A percentile compares a stretch with the other conserved stretches of the same genome.
Conservation (phyloP, 176 grass and related monocot genomes). For the Oryza glumipatula region DNA sequence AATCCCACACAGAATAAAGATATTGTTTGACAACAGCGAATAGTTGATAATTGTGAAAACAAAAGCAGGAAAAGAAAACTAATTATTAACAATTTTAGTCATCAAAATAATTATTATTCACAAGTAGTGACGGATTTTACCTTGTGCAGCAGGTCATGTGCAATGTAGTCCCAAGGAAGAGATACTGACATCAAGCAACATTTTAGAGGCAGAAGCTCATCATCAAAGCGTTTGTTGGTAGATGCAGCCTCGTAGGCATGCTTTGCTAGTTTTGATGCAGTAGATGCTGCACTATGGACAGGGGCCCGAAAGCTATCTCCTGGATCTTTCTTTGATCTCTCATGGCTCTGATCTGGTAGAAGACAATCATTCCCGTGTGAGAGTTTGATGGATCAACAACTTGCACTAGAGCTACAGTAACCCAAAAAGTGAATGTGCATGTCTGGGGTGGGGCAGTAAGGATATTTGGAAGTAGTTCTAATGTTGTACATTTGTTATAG, state of each 20-base stretch:
- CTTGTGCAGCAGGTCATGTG: slow-evolving; percentile 86
- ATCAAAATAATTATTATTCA: neutral
- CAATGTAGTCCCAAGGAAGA: slow-evolving; percentile 88
- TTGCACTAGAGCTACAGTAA: slow-evolving; percentile 24
- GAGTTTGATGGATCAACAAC: neutral
- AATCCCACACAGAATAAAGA: neutral
- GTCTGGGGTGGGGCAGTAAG: neutral
- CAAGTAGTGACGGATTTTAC: slow-evolving; percentile 24
- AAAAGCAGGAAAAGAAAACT: slow-evolving; percentile 10
- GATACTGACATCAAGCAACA: slow-evolving; percentile 94
- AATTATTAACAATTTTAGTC: neutral
- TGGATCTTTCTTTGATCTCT: slow-evolving; percentile 55
- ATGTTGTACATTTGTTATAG: neutral
- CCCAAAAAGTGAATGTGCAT: neutral
- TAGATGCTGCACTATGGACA: slow-evolving; percentile 72
- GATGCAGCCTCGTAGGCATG: slow-evolving; percentile 65
- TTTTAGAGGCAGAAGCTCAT: slow-evolving; percentile 78
- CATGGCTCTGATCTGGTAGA: slow-evolving; percentile 67
- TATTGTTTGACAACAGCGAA: too few species aligned
- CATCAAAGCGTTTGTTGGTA: slow-evolving; percentile 47
- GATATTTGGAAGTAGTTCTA: neutral
- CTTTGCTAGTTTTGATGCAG: slow-evolving; percentile 75
- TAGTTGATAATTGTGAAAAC: too few species aligned
- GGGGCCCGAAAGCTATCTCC: slow-evolving; percentile 59
- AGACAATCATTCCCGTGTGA: slow-evolving; percentile 7